phyloP scores from a whole-genome alignment of 768 basidiomycete genomes.

The Boletus patriciae region DNA sequence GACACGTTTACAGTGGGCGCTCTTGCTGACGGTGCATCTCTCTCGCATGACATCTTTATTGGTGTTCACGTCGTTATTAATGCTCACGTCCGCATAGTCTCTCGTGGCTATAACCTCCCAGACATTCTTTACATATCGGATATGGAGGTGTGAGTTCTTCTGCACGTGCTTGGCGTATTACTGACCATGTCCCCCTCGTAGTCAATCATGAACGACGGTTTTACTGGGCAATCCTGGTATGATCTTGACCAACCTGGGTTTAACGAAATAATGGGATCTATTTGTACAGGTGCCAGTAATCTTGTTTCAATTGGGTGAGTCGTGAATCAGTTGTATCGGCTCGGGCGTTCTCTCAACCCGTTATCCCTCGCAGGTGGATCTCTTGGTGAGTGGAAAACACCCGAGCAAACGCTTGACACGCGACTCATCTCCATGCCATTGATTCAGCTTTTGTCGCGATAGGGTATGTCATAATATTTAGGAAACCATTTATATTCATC shows the following conservation, averaged over 20 bases:
- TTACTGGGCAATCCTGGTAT: conserved; percentile 10
- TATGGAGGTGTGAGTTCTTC: conserved; percentile 11
- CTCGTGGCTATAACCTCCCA: conserved; percentile 7
- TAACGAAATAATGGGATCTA: background rate
- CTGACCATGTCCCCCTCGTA: background rate
- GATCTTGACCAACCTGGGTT: background rate
- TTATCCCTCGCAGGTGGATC: background rate
- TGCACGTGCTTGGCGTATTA: no score
- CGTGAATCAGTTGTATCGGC: background rate
- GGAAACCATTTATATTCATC: background rate
- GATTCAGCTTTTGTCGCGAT: conserved; percentile 3
- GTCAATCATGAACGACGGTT: conserved; percentile 2
- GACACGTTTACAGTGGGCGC: background rate
- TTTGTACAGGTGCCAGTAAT: conserved; percentile 1
- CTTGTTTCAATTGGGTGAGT: conserved; percentile 8
- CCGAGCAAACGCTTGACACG: no score
- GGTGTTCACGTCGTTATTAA: background rate
- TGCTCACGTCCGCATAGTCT: background rate
- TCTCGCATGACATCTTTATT: no score
- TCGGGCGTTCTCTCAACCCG: background rate
- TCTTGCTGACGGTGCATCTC: conserved; percentile 2
- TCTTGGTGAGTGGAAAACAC: background rate
- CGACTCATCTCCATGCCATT: background rate
- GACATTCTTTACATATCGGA: conserved; percentile 9
- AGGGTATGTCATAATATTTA: background rate